These are phyloP conservation scores for Tricholoma bakamatsutake DNA, from an alignment of 768 basidiomycete genomes.

Conservation along the genomic window DNA sequence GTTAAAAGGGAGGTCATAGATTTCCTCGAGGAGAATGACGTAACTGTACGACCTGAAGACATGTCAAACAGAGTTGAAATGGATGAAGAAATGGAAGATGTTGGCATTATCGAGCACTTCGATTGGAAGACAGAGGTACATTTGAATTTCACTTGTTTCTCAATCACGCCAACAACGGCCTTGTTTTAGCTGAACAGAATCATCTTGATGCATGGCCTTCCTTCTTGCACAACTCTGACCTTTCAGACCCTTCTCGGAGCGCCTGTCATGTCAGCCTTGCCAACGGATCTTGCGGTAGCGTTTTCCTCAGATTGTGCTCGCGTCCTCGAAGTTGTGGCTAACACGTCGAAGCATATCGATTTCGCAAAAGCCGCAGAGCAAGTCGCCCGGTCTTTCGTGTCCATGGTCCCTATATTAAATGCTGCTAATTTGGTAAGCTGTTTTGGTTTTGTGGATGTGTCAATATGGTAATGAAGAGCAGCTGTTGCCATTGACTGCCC, in stretches of 20 bases:
- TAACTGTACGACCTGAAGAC: not conserved
- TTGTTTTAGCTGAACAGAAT: conserved; percentile 49
- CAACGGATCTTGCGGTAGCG: conserved; percentile 16
- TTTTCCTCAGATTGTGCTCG: conserved; percentile 40
- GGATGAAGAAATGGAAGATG: conserved; percentile 17
- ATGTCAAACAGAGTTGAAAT: not conserved
- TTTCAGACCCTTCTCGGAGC: conserved; percentile 48
- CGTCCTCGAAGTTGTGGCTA: conserved; percentile 42
- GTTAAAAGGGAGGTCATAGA: conserved; percentile 16
- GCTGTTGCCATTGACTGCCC: conserved; percentile 40
- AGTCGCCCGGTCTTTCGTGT: conserved; percentile 31
- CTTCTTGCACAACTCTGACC: conserved; percentile 33
- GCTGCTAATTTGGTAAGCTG: conserved; percentile 35
- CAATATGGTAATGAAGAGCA: conserved; percentile 21
- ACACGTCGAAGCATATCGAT: conserved; percentile 24
- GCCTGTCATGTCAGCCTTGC: conserved; percentile 18
- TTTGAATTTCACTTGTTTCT: conserved; percentile 1
- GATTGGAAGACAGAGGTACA: conserved; percentile 56
- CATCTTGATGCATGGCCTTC: conserved; percentile 50
- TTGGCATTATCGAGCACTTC: conserved; percentile 30
- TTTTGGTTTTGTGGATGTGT: not conserved
- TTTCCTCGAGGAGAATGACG: not conserved
- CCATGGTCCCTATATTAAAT: conserved; percentile 34
- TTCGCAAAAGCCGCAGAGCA: conserved; percentile 24
- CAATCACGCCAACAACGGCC: not conserved